These are phyloP conservation scores for Dendrobium huoshanense DNA, from an alignment of 106 monocot genomes.

Conservation along the genomic window DNA sequence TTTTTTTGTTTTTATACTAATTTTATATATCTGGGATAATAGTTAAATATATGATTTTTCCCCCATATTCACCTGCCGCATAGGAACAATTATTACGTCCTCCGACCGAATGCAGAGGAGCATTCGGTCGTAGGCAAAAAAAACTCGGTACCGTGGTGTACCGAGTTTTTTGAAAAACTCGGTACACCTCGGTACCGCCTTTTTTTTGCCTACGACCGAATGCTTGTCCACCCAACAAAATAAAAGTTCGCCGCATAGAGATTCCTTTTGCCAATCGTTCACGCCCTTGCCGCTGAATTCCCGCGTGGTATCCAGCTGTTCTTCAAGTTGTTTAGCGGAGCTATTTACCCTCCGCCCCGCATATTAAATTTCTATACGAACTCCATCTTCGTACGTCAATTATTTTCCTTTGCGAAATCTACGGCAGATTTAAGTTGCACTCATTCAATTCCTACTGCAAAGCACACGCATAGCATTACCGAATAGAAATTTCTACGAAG, in stretches of 20 bases:
- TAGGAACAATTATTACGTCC: too few species aligned
- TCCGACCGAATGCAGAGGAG: too few species aligned
- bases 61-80: not conserved
- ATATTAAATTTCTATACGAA: not conserved
- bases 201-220: too few species aligned
- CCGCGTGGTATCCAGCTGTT: slow-evolving; percentile 2
- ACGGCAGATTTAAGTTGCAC: not conserved
- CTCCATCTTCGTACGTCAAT: not conserved
- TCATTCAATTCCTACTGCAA: not conserved
- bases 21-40: too few species aligned
- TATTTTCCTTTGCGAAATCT: not conserved
- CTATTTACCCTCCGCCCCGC: not conserved
- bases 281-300: not conserved
- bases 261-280: too few species aligned
- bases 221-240: too few species aligned
- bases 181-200: too few species aligned
- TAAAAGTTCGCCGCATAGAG: not conserved
- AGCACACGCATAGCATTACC: not conserved
- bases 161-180: too few species aligned
- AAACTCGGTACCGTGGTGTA: too few species aligned
- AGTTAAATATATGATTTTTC: too few species aligned
- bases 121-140: too few species aligned
- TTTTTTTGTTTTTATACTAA: too few species aligned
- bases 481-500: not conserved
- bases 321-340: not conserved